These are phyloP conservation scores for Malassezia nana DNA, from an alignment of 1,284 basidiomycete species.

Conservation along the genomic window DNA sequence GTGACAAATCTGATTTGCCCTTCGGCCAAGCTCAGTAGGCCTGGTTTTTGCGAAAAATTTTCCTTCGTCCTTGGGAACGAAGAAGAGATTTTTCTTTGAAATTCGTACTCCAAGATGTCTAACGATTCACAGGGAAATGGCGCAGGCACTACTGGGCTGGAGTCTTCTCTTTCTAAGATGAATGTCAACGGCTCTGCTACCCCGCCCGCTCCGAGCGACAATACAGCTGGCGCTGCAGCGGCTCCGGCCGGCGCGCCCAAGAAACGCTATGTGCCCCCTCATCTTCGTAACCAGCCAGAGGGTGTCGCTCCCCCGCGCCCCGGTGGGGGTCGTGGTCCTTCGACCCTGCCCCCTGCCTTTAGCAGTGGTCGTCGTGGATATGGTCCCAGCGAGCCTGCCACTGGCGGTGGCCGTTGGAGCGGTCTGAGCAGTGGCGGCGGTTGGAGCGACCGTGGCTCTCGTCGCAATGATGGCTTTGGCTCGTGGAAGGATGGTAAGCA, in stretches of 20 bases:
- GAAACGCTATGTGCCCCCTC: slow-evolving; percentile 19
- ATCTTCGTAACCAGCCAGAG: slow-evolving; percentile 14
- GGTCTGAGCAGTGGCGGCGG: slow-evolving; percentile 19
- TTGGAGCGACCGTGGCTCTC: slow-evolving; percentile 21
- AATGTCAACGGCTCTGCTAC: slow-evolving; percentile 6
- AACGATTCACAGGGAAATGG: slow-evolving; percentile 38
- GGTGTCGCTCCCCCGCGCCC: slow-evolving; percentile 2
- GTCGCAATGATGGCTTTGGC: slow-evolving; percentile 54
- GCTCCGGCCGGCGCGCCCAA: slow-evolving; percentile 8
- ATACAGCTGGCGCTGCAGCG: background rate
- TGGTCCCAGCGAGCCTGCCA: slow-evolving; percentile 19
- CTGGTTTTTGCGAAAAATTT: slow-evolving; percentile 11
- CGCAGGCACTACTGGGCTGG: slow-evolving; percentile 59
- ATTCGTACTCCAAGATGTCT: slow-evolving; percentile 25
- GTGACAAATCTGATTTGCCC: background rate
- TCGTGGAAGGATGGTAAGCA: slow-evolving; percentile 84
- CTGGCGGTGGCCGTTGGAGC: slow-evolving; percentile 24
- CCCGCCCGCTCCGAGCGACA: background rate
- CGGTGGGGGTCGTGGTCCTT: slow-evolving; percentile 8
- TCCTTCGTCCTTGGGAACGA: background rate
- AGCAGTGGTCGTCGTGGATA: slow-evolving; percentile 27
- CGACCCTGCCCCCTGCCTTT: slow-evolving; percentile 27
- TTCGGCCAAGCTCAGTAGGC: background rate
- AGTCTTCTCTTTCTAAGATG: slow-evolving; percentile 48
- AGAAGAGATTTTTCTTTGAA: background rate